Conservation (phyloP, 352 stramenopile species). For the Phytophthora sp. region DNA sequence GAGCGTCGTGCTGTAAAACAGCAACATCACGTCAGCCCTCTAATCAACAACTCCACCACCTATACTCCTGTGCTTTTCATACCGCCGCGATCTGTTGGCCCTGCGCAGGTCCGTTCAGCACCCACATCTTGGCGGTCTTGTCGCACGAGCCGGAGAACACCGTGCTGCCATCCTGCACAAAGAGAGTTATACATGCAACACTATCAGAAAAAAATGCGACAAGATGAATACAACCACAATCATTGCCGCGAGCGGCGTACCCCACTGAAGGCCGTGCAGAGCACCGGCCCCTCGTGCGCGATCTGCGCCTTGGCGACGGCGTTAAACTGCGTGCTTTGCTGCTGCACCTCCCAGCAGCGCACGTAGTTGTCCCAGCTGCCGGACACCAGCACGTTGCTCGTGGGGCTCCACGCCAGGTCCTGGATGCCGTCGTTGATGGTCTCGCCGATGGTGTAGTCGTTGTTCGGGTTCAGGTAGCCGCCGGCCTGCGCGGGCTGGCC, state of each 20-base stretch:
- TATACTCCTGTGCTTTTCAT: slow-evolving; percentile 8
- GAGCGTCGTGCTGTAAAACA: slow-evolving; percentile 89
- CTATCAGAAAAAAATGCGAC: neutral
- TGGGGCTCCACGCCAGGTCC: slow-evolving; percentile 80
- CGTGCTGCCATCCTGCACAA: slow-evolving; percentile 87
- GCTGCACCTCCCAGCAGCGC: slow-evolving; percentile 86
- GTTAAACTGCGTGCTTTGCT: slow-evolving; percentile 74
- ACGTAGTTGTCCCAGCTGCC: slow-evolving; percentile 87
- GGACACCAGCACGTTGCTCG: slow-evolving; percentile 73
- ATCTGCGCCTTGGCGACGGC: slow-evolving; percentile 83
- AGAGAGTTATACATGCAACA: neutral
- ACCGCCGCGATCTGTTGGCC: slow-evolving; percentile 84
- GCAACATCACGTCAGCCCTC: slow-evolving; percentile 4
- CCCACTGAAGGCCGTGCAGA: slow-evolving; percentile 92
- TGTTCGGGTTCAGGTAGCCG: slow-evolving; percentile 76
- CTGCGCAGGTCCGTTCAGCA: slow-evolving; percentile 76
- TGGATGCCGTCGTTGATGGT: slow-evolving; percentile 75
- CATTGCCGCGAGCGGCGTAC: slow-evolving; percentile 35
- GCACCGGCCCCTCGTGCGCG: slow-evolving; percentile 90
- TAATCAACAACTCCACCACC: neutral
- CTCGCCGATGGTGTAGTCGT: slow-evolving; percentile 77
- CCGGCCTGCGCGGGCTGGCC: slow-evolving; percentile 49
- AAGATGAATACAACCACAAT: neutral
- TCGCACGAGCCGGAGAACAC: slow-evolving; percentile 94
- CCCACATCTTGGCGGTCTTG: slow-evolving; percentile 97